Base-by-base conservation (phyloP, 805 yeast genomes). In the Pichia phayaonensis region DNA sequence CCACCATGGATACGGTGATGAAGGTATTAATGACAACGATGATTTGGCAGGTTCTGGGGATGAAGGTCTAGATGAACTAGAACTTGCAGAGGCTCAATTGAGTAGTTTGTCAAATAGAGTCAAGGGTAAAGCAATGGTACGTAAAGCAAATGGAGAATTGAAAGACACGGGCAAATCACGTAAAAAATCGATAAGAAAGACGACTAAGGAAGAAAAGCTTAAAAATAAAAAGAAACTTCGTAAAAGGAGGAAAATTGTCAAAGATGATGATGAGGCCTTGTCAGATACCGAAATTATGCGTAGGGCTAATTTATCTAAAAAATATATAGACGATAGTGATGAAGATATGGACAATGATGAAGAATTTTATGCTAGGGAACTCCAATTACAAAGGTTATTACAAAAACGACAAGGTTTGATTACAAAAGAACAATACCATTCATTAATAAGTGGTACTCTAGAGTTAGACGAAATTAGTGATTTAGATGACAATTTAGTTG, bases 301-400 rank as follows among this genome's bases (percentile, higher is more conserved):
- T 10, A 51, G 54, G 21, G 39, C 44, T 6, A 59, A 65, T 46
- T 71, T 75, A 42, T 83, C 89, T 1, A 66, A 82, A 4, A 81
- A 76, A 49, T 76, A 66, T 55, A 75, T 84, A 44, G 70, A 70
- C 46, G 83, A 76, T 47, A 80, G 86, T 2, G 89, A 83, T 60
- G 86, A 82, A 6, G 87, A 82, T 58, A 79, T 72, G 15, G 87
- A 80, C 44, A 70, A 71, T 40, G 79, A 74, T 47, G 61, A 59
- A 3, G 72, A 58, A 29, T 84, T 84, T 59, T 84, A 77, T 60
- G 80, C 65, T 42, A 72, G 78, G 51, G 90, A 84, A 57, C 70
- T 71, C 49, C 64, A 68, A 50, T 67, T 81, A 43, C 76, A 83
- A 44, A 63, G 59, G 38, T 45, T 69, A 10, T 51, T 66, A 50